phyloP scores from a whole-genome alignment of 2,329 filamentous ascomycete species.

The Botrytis cinerea region DNA sequence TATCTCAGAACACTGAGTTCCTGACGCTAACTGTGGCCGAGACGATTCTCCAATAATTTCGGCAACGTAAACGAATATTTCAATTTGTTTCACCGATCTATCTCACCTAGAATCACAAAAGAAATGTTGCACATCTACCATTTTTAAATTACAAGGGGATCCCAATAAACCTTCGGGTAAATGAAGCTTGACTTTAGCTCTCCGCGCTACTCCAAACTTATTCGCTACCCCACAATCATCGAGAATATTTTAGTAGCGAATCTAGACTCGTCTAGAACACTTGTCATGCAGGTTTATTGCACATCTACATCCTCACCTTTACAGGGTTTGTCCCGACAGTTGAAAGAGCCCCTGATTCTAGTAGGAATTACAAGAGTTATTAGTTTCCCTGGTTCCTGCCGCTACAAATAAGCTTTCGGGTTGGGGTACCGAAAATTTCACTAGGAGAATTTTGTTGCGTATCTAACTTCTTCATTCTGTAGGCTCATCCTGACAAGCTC shows the following conservation, averaged over 20 bases:
- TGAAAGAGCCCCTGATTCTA: not conserved
- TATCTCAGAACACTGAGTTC: not conserved
- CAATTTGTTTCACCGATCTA: not conserved
- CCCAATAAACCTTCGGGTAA: not conserved
- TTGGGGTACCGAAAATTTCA: too few relatives aligned
- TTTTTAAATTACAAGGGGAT: not conserved
- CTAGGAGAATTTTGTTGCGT: not conserved
- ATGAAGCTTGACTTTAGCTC: not conserved
- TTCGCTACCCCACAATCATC: not conserved
- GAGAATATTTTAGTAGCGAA: not conserved
- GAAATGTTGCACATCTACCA: not conserved
- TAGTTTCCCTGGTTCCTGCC: too few relatives aligned
- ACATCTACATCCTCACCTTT: not conserved
- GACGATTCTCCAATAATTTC: too few relatives aligned
- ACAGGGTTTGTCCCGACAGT: not conserved
- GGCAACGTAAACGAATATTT: not conserved
- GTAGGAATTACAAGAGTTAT: not conserved
- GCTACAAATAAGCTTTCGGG: not conserved
- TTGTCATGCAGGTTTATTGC: not conserved
- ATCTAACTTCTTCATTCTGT: not conserved
- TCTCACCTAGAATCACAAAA: not conserved
- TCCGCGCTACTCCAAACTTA: not conserved
- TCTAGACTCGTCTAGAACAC: not conserved
- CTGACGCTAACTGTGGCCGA: not conserved
- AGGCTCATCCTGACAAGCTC: not conserved